These are phyloP conservation scores for Umbellularia californica DNA, from an alignment of 164 flowering plant species.

Conservation along the genomic window DNA sequence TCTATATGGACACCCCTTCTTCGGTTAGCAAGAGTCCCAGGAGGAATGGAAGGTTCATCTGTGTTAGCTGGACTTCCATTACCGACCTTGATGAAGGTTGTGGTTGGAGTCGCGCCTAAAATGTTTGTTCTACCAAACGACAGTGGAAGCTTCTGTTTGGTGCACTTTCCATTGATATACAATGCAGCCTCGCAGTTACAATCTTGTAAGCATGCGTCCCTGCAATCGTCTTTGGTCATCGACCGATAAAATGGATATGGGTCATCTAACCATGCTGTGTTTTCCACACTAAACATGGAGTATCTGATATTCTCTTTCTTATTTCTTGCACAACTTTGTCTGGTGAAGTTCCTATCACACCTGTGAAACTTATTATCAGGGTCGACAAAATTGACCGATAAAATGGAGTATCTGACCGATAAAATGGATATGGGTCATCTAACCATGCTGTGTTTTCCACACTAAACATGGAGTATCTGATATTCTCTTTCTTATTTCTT, in stretches of 20 bases:
- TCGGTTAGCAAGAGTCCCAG: neutral
- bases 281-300: neutral
- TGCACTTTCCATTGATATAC: slow-evolving; percentile 10
- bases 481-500: slow-evolving; percentile 1
- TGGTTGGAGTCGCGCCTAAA: neutral
- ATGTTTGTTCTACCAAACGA: slow-evolving; percentile 14
- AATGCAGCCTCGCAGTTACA: slow-evolving; percentile 31
- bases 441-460: slow-evolving; percentile 21
- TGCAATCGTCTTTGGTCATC: slow-evolving; percentile 26
- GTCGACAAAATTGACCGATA: slow-evolving; percentile 1
- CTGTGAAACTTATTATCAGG: slow-evolving; percentile 17
- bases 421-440: slow-evolving; percentile 10
- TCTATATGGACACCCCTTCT: neutral
- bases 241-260: slow-evolving; percentile 1
- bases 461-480: neutral
- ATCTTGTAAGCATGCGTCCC: slow-evolving; percentile 30
- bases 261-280: slow-evolving; percentile 27
- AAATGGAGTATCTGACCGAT: no score
- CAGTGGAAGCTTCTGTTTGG: slow-evolving; percentile 26
- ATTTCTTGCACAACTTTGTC: slow-evolving; percentile 10
- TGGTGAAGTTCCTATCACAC: slow-evolving; percentile 25
- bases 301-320: slow-evolving; percentile 6
- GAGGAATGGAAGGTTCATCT: neutral
- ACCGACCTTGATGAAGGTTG: slow-evolving; percentile 2
- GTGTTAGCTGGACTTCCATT: neutral